These are phyloP conservation scores for Solanum chilense DNA, from an alignment of 257 asterid genomes.

Conservation along the genomic window DNA sequence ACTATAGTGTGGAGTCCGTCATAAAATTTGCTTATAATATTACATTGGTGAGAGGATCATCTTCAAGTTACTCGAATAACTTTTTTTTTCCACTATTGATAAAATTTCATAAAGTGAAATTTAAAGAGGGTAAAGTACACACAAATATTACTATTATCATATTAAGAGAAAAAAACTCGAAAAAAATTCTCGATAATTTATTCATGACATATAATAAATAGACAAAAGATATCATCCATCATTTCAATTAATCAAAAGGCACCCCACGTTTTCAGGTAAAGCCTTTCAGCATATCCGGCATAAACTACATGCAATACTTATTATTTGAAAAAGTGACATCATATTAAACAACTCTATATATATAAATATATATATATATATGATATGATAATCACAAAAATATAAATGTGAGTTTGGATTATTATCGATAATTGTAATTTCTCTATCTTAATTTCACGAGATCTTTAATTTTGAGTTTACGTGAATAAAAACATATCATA, in stretches of 20 bases:
- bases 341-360: not conserved
- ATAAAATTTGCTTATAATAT: no score
- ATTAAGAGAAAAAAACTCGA: rapidly evolving
- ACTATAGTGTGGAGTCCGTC: not conserved
- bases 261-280: not conserved
- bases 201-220: not conserved
- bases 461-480: not conserved
- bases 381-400: not conserved
- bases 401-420: not conserved
- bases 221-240: not conserved
- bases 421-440: not conserved
- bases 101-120: no score
- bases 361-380: no score
- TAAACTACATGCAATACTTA: not conserved
- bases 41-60: not conserved
- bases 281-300: not conserved
- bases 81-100: no score
- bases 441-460: rapidly evolving
- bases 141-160: no score
- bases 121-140: rapidly evolving
- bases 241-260: not conserved
- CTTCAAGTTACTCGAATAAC: not conserved
- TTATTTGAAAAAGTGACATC: not conserved
- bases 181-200: no score
- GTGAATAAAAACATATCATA: not conserved